Conservation (phyloP, 2,329 filamentous ascomycete species). For the Fusarium drepaniforme region DNA sequence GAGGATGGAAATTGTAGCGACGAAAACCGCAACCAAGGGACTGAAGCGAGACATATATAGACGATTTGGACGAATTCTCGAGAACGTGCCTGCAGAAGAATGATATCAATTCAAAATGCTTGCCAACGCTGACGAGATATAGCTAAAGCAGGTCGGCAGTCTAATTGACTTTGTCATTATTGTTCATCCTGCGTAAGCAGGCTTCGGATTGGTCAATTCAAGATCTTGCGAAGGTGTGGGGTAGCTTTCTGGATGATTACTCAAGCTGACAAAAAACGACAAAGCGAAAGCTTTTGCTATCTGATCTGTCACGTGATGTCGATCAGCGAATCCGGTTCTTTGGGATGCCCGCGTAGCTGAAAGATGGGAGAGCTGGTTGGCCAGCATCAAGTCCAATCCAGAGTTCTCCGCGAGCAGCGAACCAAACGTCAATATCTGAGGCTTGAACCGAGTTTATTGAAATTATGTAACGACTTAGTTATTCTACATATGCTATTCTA, state of each 20-base stretch:
- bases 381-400: background rate
- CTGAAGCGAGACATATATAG: slow-evolving; percentile 56
- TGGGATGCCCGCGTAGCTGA: background rate
- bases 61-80: slow-evolving; percentile 34
- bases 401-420: background rate
- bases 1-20: slow-evolving; percentile 54
- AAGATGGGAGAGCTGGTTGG: background rate
- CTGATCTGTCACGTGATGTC: slow-evolving; percentile 18
- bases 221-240: background rate
- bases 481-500: background rate
- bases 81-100: slow-evolving; percentile 39
- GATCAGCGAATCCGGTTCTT: background rate
- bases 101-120: slow-evolving; percentile 35
- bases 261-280: slow-evolving; percentile 30
- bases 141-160: slow-evolving; percentile 24
- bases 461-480: background rate
- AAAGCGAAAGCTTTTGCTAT: background rate
- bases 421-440: background rate
- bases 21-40: slow-evolving; percentile 50
- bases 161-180: slow-evolving; percentile 36
- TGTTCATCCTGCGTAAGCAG: slow-evolving; percentile 38
- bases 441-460: background rate
- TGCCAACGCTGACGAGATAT: slow-evolving; percentile 45
- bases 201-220: slow-evolving; percentile 29
- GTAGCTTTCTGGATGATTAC: slow-evolving; percentile 28